Evolutionary conservation across 2,329 filamentous ascomycete species (phyloP).

Genomic region (Juglanconis juglandina): DNA sequence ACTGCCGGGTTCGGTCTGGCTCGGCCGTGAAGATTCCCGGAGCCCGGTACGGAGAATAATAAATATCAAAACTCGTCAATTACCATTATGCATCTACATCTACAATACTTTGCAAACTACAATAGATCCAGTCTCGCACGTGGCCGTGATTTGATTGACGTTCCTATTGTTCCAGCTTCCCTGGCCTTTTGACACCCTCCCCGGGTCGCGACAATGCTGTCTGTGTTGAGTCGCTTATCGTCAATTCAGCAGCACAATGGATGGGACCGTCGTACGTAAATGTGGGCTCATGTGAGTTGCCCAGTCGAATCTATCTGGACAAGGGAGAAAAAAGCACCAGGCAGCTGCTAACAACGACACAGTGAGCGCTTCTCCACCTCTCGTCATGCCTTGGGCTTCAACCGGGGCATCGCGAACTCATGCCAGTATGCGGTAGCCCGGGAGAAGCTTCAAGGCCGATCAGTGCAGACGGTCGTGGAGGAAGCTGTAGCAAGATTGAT

Average conservation of each 20-base stretch:
- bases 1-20: too few species aligned
- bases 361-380: constrained; percentile 45
- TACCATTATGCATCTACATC: neutral
- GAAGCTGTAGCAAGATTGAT: constrained; percentile 39
- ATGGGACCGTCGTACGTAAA: constrained; percentile 15
- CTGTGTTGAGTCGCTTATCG: too few species aligned
- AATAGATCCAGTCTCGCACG: neutral
- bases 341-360: neutral
- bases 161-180: neutral
- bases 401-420: constrained; percentile 44
- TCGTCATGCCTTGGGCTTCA: constrained; percentile 44
- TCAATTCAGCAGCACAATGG: neutral
- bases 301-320: too few species aligned
- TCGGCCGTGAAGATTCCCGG: too few species aligned
- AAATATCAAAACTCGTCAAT: neutral
- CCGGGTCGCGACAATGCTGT: too few species aligned
- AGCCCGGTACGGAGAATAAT: too few species aligned
- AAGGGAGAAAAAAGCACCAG: neutral
- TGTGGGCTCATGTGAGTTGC: constrained; percentile 17
- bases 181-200: too few species aligned
- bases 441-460: constrained; percentile 10
- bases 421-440: constrained; percentile 37
- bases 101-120: neutral
- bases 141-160: neutral
- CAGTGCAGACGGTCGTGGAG: constrained; percentile 28